Evolutionary conservation across 768 basidiomycete genomes (phyloP).

Genomic region (Mycena leptocephala): DNA sequence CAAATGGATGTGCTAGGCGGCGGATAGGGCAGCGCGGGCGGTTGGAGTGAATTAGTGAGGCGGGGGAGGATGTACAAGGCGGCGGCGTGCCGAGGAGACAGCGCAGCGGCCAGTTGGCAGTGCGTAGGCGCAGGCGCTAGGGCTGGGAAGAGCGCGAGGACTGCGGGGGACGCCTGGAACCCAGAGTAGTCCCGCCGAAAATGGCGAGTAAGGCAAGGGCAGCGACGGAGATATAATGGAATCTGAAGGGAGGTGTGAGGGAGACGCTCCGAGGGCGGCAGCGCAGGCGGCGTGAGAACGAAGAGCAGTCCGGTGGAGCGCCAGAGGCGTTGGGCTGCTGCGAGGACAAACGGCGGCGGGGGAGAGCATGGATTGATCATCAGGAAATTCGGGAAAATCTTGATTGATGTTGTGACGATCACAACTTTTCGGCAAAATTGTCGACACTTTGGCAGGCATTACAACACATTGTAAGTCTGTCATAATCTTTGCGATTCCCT

Average conservation of each 20-base stretch:
- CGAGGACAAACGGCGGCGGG: too few relatives aligned
- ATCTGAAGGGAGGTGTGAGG: slow-evolving; percentile 9
- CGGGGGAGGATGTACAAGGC: slow-evolving; percentile 3
- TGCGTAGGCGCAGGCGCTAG: not conserved
- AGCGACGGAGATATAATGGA: slow-evolving; percentile 1
- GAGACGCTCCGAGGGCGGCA: not conserved
- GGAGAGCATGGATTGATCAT: too few relatives aligned
- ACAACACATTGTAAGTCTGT: too few relatives aligned
- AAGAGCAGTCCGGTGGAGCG: too few relatives aligned
- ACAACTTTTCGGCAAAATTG: too few relatives aligned
- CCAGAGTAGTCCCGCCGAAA: too few relatives aligned
- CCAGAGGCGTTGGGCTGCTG: too few relatives aligned
- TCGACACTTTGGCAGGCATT: too few relatives aligned
- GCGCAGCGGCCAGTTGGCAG: slow-evolving; percentile 5
- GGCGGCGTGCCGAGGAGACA: slow-evolving; percentile 8
- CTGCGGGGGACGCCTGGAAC: not conserved
- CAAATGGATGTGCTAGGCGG: not conserved
- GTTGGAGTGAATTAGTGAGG: not conserved
- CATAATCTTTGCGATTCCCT: too few relatives aligned
- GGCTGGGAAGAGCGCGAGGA: not conserved
- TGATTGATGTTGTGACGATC: too few relatives aligned
- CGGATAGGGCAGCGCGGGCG: not conserved
- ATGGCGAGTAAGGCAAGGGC: not conserved
- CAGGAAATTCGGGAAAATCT: too few relatives aligned
- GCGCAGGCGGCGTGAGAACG: not conserved